Evolutionary conservation across 2,329 filamentous ascomycete species (phyloP).

Genomic region (Endocalyx cinctus): DNA sequence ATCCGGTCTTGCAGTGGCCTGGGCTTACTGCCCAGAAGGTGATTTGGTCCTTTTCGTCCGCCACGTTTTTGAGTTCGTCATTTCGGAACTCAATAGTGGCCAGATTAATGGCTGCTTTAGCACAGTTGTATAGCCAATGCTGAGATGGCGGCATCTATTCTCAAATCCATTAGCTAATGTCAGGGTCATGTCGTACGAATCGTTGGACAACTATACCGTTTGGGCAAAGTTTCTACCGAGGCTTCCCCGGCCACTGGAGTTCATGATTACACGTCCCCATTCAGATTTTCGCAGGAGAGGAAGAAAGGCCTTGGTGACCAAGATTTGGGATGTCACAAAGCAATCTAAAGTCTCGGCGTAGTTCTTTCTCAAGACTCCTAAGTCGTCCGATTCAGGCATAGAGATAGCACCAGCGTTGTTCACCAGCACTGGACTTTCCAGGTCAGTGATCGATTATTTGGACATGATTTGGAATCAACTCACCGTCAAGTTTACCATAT

Average conservation of each 20-base stretch:
- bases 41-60: slow-evolving; percentile 7
- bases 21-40: slow-evolving; percentile 8
- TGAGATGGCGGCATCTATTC: slow-evolving; percentile 4
- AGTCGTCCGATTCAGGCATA: slow-evolving; percentile 7
- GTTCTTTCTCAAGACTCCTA: slow-evolving; percentile 7
- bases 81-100: slow-evolving; percentile 9
- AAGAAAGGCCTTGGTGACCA: slow-evolving; percentile 8
- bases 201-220: too few species aligned
- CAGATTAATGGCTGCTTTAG: slow-evolving; percentile 7
- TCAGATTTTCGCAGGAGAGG: slow-evolving; percentile 8
- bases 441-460: background rate
- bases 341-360: slow-evolving; percentile 7
- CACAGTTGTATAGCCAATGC: slow-evolving; percentile 9
- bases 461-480: background rate
- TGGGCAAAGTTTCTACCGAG: too few species aligned
- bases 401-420: slow-evolving; percentile 6
- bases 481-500: slow-evolving; percentile 10
- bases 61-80: slow-evolving; percentile 6
- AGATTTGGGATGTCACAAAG: slow-evolving; percentile 7
- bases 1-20: slow-evolving; percentile 8
- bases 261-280: slow-evolving; percentile 8
- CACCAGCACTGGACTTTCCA: slow-evolving; percentile 5
- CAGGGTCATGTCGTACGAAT: too few species aligned
- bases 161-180: slow-evolving; percentile 4
- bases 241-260: slow-evolving; percentile 5